A percentile compares a stretch with the other conserved stretches of the same genome.
Evolutionary conservation across 176 grass and related monocot species (phyloP).

Genomic region (Bolboschoenus planiculmis): DNA sequence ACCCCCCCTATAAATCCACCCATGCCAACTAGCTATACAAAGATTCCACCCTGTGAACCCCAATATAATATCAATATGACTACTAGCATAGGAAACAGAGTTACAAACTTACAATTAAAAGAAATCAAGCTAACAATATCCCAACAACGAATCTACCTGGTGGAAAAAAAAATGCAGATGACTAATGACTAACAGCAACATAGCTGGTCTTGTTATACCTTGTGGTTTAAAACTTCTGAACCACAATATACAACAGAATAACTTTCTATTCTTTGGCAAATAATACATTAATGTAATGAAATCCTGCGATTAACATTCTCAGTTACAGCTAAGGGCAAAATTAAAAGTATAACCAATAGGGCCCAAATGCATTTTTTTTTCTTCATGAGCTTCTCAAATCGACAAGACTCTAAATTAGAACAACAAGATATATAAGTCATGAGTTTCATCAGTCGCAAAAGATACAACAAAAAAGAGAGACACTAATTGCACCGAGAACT

Average conservation of each 20-base stretch:
- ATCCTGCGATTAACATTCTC: neutral
- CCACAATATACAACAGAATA: neutral
- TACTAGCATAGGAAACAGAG: neutral
- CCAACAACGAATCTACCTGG: too few relatives aligned
- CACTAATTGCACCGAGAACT: conserved; percentile 4
- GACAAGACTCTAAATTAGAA: neutral
- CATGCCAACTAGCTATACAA: neutral
- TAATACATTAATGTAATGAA: neutral
- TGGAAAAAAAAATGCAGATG: neutral
- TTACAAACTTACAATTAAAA: too few relatives aligned
- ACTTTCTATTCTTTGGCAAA: neutral
- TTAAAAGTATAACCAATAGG: neutral
- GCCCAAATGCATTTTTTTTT: neutral
- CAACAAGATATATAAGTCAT: neutral
- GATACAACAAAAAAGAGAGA: neutral
- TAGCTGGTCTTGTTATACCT: neutral
- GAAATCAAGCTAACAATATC: neutral
- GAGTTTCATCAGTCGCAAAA: neutral
- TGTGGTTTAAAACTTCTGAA: neutral
- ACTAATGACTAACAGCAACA: neutral
- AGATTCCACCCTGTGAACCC: neutral
- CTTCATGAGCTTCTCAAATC: neutral
- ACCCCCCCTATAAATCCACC: too few relatives aligned
- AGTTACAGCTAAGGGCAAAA: neutral
- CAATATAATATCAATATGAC: neutral